Base-by-base conservation (phyloP, 1,284 basidiomycete genomes). In the Pseudozyma hubeiensis region DNA sequence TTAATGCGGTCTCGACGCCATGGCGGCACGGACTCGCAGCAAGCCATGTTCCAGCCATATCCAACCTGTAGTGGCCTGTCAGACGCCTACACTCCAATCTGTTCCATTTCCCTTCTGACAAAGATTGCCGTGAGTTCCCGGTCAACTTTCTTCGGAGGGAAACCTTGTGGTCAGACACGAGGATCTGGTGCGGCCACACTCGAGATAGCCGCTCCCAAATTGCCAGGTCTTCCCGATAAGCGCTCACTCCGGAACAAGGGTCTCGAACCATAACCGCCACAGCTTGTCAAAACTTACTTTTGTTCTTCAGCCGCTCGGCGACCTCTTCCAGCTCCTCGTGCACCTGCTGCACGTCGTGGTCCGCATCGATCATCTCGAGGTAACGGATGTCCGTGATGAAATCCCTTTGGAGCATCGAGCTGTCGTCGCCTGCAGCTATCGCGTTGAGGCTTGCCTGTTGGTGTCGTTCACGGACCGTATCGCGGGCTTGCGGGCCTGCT, bases 301-400 rank as follows among this genome's bases (percentile, higher is more conserved):
- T 68, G 43, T 68, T 17, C 8, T 54, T 51, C 5, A 57, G 37
- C 10, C 49, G 35, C 30, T 71, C 49, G 39, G 54, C 58, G 24
- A 72, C 53, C 8, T 52, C 49, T 46, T 72, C 64, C 19, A 67
- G 56, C 44, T 52, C 34, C 39, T 49, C 41, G 57, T 72, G 69
- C 34, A 72, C 63, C 31, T 68, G 57, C 19, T 63, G 58, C n/a
- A 65, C 64, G 34, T 72, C 64, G 35, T 50, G 50, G 29, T 72
- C 69, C 47, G 57, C 59, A 55, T 59, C 62, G 45, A 72, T 64
- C 55, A 59, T 46, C 37, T 53, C 24, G 13, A 68, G 53, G 24
- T 63, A 52, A 17, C 44, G 34, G 1, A 52, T 5, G 53, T 63
- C 60, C 0, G 60, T 59, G 53, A 72, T 55, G 43, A 59, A 65